Evolutionary conservation across 345 rosid species (phyloP).

Genomic region (Ricinus communis): DNA sequence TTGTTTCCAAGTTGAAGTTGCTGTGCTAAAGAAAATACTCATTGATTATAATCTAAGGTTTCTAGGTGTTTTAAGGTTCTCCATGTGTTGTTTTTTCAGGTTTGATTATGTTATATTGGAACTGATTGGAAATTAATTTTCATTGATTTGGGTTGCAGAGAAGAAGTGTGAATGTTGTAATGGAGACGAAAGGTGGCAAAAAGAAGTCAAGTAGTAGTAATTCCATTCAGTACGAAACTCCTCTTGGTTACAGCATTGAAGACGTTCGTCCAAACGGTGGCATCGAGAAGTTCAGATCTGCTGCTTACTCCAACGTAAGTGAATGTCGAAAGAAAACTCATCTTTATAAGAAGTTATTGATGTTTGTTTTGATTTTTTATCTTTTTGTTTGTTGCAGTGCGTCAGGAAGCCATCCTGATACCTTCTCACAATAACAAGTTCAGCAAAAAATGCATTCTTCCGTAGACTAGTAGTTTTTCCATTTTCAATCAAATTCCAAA

Average conservation of each 20-base stretch:
- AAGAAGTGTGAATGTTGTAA: constrained; percentile 35
- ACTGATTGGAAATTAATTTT: too few relatives aligned
- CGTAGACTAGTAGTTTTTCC: constrained; percentile 15
- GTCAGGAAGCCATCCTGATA: constrained; percentile 85
- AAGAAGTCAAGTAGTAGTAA: constrained; percentile 42
- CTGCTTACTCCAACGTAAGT: constrained; percentile 78
- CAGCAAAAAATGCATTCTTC: background rate
- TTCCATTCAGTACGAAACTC: constrained; percentile 61
- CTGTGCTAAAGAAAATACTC: too few relatives aligned
- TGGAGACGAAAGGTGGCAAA: constrained; percentile 68
- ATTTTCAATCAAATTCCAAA: background rate
- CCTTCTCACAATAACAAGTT: background rate
- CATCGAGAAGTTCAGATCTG: constrained; percentile 76
- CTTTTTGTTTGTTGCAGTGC: constrained; percentile 46
- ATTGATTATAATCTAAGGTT: too few relatives aligned
- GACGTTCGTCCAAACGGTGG: constrained; percentile 90
- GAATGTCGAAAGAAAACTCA: too few relatives aligned
- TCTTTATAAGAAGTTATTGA: too few relatives aligned
- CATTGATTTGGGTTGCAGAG: too few relatives aligned
- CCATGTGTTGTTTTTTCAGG: too few relatives aligned
- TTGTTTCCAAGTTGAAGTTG: too few relatives aligned
- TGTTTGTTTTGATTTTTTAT: background rate
- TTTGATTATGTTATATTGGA: too few relatives aligned
- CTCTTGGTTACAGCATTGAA: constrained; percentile 87
- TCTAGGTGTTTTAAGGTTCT: too few relatives aligned